These are phyloP conservation scores for Euphorbia celastroides DNA, from an alignment of 441 rosid genomes.

Conservation along the genomic window DNA sequence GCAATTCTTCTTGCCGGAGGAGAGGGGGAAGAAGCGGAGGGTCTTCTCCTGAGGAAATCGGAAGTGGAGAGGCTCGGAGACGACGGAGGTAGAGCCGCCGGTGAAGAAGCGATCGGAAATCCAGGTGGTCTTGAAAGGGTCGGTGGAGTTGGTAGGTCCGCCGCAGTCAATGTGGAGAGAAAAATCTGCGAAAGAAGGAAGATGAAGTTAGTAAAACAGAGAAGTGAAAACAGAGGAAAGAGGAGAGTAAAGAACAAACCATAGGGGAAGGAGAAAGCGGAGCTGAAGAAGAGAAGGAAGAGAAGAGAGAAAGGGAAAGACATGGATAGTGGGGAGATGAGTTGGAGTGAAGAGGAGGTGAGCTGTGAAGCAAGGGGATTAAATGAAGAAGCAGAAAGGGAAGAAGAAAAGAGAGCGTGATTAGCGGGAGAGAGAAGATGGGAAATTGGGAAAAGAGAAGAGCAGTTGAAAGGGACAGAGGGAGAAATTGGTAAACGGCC, in stretches of 20 bases:
- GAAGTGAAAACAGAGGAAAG: constrained; percentile 16
- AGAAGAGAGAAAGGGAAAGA: constrained; percentile 23
- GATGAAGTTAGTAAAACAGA: not conserved
- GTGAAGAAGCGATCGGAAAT: constrained; percentile 71
- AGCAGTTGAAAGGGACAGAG: not conserved
- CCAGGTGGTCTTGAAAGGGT: constrained; percentile 70
- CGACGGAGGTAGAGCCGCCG: constrained; percentile 62
- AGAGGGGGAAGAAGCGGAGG: constrained; percentile 83
- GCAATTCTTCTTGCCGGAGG: constrained; percentile 95
- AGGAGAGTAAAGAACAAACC: constrained; percentile 6
- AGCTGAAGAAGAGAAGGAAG: constrained; percentile 23
- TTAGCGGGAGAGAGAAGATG: not conserved
- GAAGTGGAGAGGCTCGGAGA: constrained; percentile 90
- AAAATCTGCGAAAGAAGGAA: constrained; percentile 36
- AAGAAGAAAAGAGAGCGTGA: not conserved
- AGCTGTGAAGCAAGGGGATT: too few relatives aligned
- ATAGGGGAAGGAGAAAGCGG: constrained; percentile 26
- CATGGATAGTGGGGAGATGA: not conserved
- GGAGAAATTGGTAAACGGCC: not conserved
- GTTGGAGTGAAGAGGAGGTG: not conserved
- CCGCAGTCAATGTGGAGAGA: constrained; percentile 87
- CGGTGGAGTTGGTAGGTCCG: constrained; percentile 42
- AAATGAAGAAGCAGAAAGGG: not conserved
- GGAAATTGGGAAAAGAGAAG: not conserved
- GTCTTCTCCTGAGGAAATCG: constrained; percentile 57